A percentile compares a stretch with the other conserved stretches of the same genome.
Evolutionary conservation across 768 basidiomycete genomes (phyloP).

Genomic region (Rhizopogon salebrosus): DNA sequence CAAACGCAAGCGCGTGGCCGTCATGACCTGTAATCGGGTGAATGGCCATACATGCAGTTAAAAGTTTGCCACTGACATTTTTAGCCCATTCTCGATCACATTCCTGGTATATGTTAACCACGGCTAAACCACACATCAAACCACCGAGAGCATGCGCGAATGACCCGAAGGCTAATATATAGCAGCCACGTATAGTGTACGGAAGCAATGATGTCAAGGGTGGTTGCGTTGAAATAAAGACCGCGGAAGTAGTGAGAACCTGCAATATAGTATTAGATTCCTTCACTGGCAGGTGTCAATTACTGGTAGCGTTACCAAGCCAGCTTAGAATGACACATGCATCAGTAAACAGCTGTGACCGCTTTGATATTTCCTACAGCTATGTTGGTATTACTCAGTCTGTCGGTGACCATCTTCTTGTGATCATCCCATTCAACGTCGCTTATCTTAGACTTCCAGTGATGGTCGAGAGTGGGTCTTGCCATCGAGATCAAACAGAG

Average conservation of each 20-base stretch:
- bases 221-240: background rate
- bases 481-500: conserved; percentile 1
- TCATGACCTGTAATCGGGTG: background rate
- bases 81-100: background rate
- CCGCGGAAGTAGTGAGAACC: background rate
- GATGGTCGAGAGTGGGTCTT: background rate
- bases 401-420: background rate
- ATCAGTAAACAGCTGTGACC: background rate
- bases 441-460: background rate
- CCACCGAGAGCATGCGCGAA: conserved; percentile 1
- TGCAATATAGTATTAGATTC: background rate
- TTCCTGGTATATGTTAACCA: background rate
- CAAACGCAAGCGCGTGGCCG: background rate
- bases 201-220: background rate
- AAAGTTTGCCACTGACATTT: background rate
- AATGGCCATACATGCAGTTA: background rate
- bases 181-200: background rate
- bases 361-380: background rate
- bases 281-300: background rate
- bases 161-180: background rate
- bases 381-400: background rate
- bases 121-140: background rate
- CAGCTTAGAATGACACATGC: background rate
- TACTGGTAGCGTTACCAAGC: background rate
- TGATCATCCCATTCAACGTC: background rate